These are phyloP conservation scores for Penicillium sp. DNA, from an alignment of 2,329 filamentous ascomycete species.

Conservation along the genomic window DNA sequence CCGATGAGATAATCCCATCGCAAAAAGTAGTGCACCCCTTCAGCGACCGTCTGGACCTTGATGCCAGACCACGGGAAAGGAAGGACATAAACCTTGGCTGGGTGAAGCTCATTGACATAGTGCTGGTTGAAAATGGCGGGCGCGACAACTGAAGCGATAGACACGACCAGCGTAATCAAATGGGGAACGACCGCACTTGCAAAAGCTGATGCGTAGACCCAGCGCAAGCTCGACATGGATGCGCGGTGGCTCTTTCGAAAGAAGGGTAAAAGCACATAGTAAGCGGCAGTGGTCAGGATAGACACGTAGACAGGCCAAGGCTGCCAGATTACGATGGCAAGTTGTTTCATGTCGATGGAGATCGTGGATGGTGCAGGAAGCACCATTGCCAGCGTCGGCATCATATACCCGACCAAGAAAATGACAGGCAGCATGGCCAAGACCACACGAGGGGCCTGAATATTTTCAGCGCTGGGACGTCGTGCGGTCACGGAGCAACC, in stretches of 20 bases:
- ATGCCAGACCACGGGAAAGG: slow-evolving; percentile 30
- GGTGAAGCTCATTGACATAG: slow-evolving; percentile 32
- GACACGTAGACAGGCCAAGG: slow-evolving; percentile 45
- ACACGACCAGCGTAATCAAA: slow-evolving; percentile 37
- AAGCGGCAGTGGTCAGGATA: slow-evolving; percentile 32
- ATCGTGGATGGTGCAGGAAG: slow-evolving; percentile 39
- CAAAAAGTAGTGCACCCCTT: slow-evolving; percentile 43
- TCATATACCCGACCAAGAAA: slow-evolving; percentile 40
- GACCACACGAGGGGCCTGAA: slow-evolving; percentile 28
- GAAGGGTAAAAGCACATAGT: slow-evolving; percentile 20
- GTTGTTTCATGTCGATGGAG: slow-evolving; percentile 41
- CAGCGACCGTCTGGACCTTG: slow-evolving; percentile 30
- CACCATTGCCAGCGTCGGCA: slow-evolving; percentile 42
- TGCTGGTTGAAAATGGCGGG: slow-evolving; percentile 31
- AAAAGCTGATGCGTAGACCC: slow-evolving; percentile 40
- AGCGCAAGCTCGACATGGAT: slow-evolving; percentile 30
- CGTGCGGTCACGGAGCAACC: slow-evolving; percentile 37
- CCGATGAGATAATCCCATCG: slow-evolving; percentile 47
- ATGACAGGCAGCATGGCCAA: slow-evolving; percentile 36
- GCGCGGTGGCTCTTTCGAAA: slow-evolving; percentile 22
- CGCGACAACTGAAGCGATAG: slow-evolving; percentile 33
- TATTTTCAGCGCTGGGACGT: slow-evolving; percentile 30
- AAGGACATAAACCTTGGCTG: slow-evolving; percentile 34
- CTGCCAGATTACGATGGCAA: slow-evolving; percentile 47
- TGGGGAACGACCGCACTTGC: slow-evolving; percentile 37